These are phyloP conservation scores for Wickerhamomyces kurtzmanii DNA, from an alignment of 805 yeast species.

Conservation along the genomic window DNA sequence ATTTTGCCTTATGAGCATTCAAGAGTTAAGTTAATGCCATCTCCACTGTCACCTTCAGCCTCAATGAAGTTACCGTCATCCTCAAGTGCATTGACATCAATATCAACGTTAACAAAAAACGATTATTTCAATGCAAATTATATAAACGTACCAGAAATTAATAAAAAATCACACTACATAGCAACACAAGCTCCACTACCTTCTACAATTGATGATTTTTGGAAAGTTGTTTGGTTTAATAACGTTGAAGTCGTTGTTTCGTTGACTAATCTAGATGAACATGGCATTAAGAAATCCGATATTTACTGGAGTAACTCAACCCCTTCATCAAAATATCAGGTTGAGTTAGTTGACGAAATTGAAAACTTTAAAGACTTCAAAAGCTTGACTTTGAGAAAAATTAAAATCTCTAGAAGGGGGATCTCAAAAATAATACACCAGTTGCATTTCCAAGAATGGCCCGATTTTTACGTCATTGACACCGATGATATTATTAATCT, in stretches of 20 bases:
- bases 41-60: conserved; percentile 15
- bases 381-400: conserved; percentile 21
- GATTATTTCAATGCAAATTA: conserved; percentile 91
- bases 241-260: conserved; percentile 64
- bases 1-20: conserved; percentile 81
- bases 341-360: conserved; percentile 23
- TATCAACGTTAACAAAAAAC: conserved; percentile 18
- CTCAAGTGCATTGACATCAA: conserved; percentile 9
- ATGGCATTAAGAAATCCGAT: conserved; percentile 70
- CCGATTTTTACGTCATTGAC: conserved; percentile 66
- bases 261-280: conserved; percentile 65
- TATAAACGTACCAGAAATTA: conserved; percentile 30
- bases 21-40: conserved; percentile 42
- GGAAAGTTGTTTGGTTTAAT: conserved; percentile 71
- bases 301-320: conserved; percentile 67
- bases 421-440: conserved; percentile 46
- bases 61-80: neutral
- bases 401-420: conserved; percentile 12
- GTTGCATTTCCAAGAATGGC: conserved; percentile 72
- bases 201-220: conserved; percentile 77
- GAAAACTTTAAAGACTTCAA: conserved; percentile 18
- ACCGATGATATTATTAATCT: conserved; percentile 19
- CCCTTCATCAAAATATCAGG: conserved; percentile 13
- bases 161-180: conserved; percentile 39
- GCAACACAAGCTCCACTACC: conserved; percentile 88